Percentiles rank a stretch among this genome's conserved stretches.
Conservation (phyloP, 768 basidiomycete genomes). For the Auricularia sp. region DNA sequence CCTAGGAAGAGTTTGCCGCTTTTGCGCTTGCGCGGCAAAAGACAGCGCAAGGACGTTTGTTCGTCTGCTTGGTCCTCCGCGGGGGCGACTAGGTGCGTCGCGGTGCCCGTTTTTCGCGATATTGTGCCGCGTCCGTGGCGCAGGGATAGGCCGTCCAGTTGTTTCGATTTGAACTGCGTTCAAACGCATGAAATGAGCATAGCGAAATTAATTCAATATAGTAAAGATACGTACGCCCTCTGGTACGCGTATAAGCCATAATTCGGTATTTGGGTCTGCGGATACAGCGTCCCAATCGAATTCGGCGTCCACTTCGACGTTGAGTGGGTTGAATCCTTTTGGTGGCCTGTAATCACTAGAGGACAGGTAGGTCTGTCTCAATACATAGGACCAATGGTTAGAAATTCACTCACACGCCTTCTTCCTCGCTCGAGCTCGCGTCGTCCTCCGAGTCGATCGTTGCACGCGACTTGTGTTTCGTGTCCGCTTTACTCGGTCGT, state of each 20-base stretch:
- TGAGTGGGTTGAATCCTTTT: slow-evolving; percentile 37
- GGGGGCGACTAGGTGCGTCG: slow-evolving; percentile 10
- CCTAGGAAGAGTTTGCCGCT: slow-evolving; percentile 50
- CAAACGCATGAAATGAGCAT: background rate
- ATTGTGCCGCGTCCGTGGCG: slow-evolving; percentile 39
- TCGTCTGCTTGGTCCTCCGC: slow-evolving; percentile 37
- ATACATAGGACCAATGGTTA: slow-evolving; percentile 9
- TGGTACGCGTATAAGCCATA: slow-evolving; percentile 65
- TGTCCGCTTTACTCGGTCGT: slow-evolving; percentile 6
- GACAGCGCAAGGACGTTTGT: slow-evolving; percentile 46
- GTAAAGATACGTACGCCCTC: slow-evolving; percentile 41
- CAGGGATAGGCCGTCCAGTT: slow-evolving; percentile 45
- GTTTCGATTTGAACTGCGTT: slow-evolving; percentile 52
- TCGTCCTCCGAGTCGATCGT: background rate
- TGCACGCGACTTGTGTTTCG: slow-evolving; percentile 4
- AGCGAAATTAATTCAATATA: too few species aligned
- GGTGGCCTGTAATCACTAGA: slow-evolving; percentile 51
- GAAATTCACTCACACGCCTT: slow-evolving; percentile 2
- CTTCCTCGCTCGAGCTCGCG: background rate
- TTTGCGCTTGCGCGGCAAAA: slow-evolving; percentile 56
- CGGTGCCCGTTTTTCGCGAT: slow-evolving; percentile 39
- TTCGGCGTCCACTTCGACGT: slow-evolving; percentile 30
- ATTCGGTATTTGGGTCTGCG: slow-evolving; percentile 45
- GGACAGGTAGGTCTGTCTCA: slow-evolving; percentile 10
- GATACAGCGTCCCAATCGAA: slow-evolving; percentile 65